Evolutionary conservation across 495 filamentous ascomycete species (phyloP).

Genomic region (Friedmanniomyces endolithicus): DNA sequence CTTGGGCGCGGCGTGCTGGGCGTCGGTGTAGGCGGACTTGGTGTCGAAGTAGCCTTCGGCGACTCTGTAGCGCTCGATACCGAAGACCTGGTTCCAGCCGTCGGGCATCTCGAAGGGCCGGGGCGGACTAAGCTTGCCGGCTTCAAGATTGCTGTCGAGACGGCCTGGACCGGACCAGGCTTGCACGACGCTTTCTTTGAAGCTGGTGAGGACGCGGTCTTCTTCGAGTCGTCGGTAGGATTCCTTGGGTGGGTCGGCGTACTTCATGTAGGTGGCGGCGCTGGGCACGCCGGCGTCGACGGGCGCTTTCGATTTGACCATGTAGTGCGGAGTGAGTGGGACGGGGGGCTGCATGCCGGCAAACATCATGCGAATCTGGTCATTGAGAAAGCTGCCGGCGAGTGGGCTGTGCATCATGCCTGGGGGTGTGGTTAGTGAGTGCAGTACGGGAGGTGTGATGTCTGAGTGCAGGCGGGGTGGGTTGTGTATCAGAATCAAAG

Average conservation of each 20-base stretch:
- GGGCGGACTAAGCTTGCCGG: constrained; percentile 49
- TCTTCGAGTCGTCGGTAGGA: constrained; percentile 75
- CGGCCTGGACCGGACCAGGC: constrained; percentile 77
- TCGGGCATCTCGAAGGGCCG: constrained; percentile 94
- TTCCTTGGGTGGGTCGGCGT: constrained; percentile 49
- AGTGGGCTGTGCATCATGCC: constrained; percentile 71
- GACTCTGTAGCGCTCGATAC: constrained; percentile 68
- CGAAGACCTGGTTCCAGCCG: constrained; percentile 87
- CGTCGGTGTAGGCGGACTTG: constrained; percentile 46
- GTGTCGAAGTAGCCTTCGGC: constrained; percentile 83
- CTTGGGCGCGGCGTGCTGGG: constrained; percentile 39
- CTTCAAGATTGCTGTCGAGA: constrained; percentile 53
- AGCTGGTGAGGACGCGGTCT: constrained; percentile 84
- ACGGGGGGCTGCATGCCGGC: constrained; percentile 61
- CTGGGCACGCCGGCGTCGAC: constrained; percentile 80
- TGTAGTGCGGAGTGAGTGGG: constrained; percentile 71
- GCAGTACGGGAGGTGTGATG: background rate
- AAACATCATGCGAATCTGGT: constrained; percentile 75
- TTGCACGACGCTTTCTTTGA: constrained; percentile 94
- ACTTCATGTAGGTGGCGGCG: constrained; percentile 55
- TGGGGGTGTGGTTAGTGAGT: constrained; percentile 9
- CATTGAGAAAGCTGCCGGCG: constrained; percentile 78
- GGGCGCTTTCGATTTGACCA: constrained; percentile 69
- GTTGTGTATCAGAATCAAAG: background rate
- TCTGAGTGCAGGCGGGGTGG: background rate